Evolutionary conservation across 768 basidiomycete genomes (phyloP), one percentile per base, ranked within the genome.

Genomic region (Tylopilus subfusipes): DNA sequence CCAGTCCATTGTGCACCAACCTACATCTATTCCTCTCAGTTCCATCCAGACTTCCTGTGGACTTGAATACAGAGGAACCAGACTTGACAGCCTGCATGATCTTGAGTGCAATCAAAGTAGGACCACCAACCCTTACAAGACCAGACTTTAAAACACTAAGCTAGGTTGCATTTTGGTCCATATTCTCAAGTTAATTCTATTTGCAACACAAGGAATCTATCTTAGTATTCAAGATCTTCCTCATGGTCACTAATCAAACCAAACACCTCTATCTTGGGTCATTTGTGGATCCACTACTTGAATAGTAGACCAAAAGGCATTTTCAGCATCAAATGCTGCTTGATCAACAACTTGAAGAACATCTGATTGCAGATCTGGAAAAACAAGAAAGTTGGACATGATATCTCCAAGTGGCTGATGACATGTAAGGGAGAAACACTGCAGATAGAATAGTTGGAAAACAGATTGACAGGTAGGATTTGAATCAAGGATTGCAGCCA

Each of bases 371-470:
- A 62, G 56, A 8, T 67, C 36, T 24, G 76, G 70, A 16, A 72
- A 50, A 9, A 49, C 16, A 31, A 57, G 49, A n/a, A 60, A 22
- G 16, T 57, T 45, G 3, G 62, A 24, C 27, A 55, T 48, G 38
- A 33, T 16, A 45, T 44, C 36, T 10, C 40, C 25, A 10, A 6
- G 22, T 33, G 30, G 55, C 27, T 25, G 50, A 9, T 29, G 46
- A 18, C n/a, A 9, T 11, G 9, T 30, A 12, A 61, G 13, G 1
- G 60, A 39, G 5, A 72, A 59, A 36, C 74, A 70, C 56, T 87
- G 80, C 42, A 78, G 68, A 65, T 85, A 88, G 64, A 81, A 84
- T 10, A 79, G 53, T 4, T 79, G 76, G 64, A 85, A 85, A 0
- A 82, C 67, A 7, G 54, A 38, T 27, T 61, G 60, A 33, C 68